A percentile compares a stretch with the other conserved stretches of the same genome.
phyloP scores from a whole-genome alignment of 2,329 filamentous ascomycete species.

The Tothia fuscella region DNA sequence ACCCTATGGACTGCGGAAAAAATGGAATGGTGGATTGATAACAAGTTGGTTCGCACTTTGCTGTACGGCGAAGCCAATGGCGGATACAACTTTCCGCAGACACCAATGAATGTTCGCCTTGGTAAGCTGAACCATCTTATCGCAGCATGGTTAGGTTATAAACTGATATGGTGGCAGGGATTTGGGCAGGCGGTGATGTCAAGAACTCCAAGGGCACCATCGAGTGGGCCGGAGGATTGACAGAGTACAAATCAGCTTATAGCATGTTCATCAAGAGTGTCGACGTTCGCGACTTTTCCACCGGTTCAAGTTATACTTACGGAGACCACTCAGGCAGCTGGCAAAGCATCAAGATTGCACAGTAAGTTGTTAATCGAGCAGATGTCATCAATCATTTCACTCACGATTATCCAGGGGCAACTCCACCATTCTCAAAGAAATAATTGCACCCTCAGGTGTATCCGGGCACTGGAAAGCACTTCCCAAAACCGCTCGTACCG shows the following conservation, averaged over 20 bases:
- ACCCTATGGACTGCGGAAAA: conserved; percentile 56
- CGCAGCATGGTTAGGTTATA: background rate
- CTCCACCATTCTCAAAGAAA: conserved; percentile 24
- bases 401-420: conserved; percentile 19
- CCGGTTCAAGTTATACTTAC: conserved; percentile 28
- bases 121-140: conserved; percentile 32
- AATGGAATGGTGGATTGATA: conserved; percentile 63
- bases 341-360: conserved; percentile 35
- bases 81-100: conserved; percentile 59
- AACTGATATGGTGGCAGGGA: conserved; percentile 6
- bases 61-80: conserved; percentile 43
- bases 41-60: conserved; percentile 50
- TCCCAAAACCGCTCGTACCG: conserved; percentile 22
- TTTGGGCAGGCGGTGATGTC: conserved; percentile 12
- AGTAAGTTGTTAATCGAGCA: conserved; percentile 22
- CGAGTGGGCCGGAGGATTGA: conserved; percentile 26
- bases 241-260: conserved; percentile 24
- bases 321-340: conserved; percentile 27
- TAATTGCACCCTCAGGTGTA: conserved; percentile 24
- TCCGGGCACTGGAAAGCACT: conserved; percentile 24
- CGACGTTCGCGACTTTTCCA: conserved; percentile 22
- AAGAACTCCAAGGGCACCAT: conserved; percentile 17
- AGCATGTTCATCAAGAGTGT: conserved; percentile 24
- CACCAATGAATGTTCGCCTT: conserved; percentile 65
- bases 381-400: background rate